Conservation (phyloP, 2,329 filamentous ascomycete genomes). For the Nannizzia gypsea region DNA sequence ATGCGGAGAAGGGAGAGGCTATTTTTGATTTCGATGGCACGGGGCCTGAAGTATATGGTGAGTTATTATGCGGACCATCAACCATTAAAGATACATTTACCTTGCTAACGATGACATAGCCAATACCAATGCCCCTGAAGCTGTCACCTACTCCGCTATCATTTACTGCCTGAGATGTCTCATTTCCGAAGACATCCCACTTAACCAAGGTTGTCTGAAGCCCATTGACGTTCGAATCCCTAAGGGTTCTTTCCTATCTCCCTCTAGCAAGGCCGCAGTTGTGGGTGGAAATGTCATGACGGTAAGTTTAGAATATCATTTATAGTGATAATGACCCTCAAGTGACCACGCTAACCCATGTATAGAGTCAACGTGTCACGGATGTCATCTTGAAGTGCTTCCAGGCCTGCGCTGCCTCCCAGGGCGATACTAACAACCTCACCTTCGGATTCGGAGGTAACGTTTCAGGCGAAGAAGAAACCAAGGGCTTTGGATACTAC, state of each 20-base stretch:
- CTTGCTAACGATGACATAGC: constrained; percentile 22
- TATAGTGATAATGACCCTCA: background rate
- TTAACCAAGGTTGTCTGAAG: constrained; percentile 69
- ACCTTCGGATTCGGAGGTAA: constrained; percentile 67
- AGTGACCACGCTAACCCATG: background rate
- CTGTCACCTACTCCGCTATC: constrained; percentile 66
- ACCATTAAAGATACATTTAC: background rate
- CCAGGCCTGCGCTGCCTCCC: constrained; percentile 59
- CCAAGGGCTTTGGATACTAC: constrained; percentile 65
- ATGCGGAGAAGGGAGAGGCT: constrained; percentile 58
- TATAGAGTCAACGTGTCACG: constrained; percentile 54
- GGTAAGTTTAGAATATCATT: constrained; percentile 15
- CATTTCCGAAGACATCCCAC: constrained; percentile 64
- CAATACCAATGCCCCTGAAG: constrained; percentile 66
- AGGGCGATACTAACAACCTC: constrained; percentile 68
- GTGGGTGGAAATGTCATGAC: constrained; percentile 73
- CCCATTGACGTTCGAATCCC: constrained; percentile 63
- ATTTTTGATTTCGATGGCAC: constrained; percentile 68
- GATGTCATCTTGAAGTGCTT: constrained; percentile 70
- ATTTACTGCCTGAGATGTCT: constrained; percentile 70
- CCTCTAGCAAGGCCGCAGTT: constrained; percentile 60
- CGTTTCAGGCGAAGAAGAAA: constrained; percentile 39
- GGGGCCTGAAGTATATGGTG: constrained; percentile 60
- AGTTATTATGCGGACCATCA: constrained; percentile 11
- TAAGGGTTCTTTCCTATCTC: constrained; percentile 56